Base-by-base conservation (phyloP, 2,329 filamentous ascomycete genomes). In the Pyrenochaeta sp. region DNA sequence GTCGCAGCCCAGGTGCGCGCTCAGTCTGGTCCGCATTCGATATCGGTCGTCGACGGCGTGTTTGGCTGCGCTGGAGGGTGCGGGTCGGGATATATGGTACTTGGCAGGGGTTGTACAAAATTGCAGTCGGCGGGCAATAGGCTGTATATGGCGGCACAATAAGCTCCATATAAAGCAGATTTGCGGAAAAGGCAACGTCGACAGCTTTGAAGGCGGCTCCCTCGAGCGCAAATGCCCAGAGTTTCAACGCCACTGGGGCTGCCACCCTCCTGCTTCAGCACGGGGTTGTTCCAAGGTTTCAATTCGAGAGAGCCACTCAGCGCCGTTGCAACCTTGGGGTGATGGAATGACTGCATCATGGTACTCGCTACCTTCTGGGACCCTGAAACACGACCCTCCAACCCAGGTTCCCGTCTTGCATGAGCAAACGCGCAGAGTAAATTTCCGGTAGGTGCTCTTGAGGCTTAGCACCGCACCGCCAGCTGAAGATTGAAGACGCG, bases 221-320 rank as follows among this genome's bases (percentile, higher is more conserved):
- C 54, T 48, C 33, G 44, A 43, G 47, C 30, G 42, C 44, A 44
- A 30, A 53, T 60, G 59, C 51, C 47, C 30, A 50, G 56, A 44
- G 58, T 66, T 65, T 62, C 60, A 60, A 62, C 63, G 64, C 67
- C 61, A 66, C 67, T 61, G 56, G 64, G 55, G 51, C 45, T 54
- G 54, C 58, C 51, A 50, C 56, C 45, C 51, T 45, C 54, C 27
- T 60, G 51, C 64, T 61, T 62, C 54, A 61, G 62, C 56, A 57
- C 57, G 54, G 58, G 56, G 52, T 54, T 54, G 60, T 65, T 65
- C 36, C 46, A 45, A 41, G 29, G 49, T 55, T 51, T 64, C 62
- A 67, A 53, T 49, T 18, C 44, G 29, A 44, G 44, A 40, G 47
- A 49, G 45, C 53, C 56, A 56, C 37, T 56, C 48, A 61, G 45